Evolutionary conservation across 1,139 yeast genomes (phyloP), one percentile per base, ranked within the genome.

Genomic region (Candida frijolesensis): DNA sequence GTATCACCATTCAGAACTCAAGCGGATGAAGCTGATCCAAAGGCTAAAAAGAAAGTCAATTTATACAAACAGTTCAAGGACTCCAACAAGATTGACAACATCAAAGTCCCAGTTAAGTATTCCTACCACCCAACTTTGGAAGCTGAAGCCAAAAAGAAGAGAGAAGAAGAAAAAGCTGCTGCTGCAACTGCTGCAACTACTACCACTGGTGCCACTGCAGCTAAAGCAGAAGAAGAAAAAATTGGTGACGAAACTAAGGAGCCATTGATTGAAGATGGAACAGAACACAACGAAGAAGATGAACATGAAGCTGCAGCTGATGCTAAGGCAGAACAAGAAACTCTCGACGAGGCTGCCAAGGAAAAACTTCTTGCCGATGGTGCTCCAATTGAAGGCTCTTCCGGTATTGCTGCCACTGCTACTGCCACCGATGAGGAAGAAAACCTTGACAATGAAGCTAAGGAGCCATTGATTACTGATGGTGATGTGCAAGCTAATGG

Each of bases 1-100:
- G 74, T 76, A 11, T 79, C 84, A 6, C 84, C 84, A 8, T 80
- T 80, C 55, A 74, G 85, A 63, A 61, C 65, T 32, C 57, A 64
- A 35, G 50, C 60, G 18, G 50, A 48, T 15, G 51, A 47, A 49
- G 51, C 50, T 52, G 49, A 40, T 19, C 49, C 43, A n/a, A 50
- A 41, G n/a, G 35, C 49, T 14, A 56, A 45, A 49, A 68, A 66
- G 60, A 70, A 43, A 42, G 46, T 47, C 27, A 56, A 70, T 56
- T 65, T 69, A 49, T 65, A 68, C 54, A 62, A 68, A 54, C 70
- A 76, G 54, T 70, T 72, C 55, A 67, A 67, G 55, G 70, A 71
- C 14, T 62, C 66, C 38, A 76, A 76, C 58, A 60, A 66, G 46
- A 68, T 75, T 49, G 62, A 65, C 45, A 65, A 65, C 37, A 62